Percentiles rank a stretch among this genome's conserved stretches.
Evolutionary conservation across 2,329 filamentous ascomycete species (phyloP).

Genomic region (Ilyonectria destructans): DNA sequence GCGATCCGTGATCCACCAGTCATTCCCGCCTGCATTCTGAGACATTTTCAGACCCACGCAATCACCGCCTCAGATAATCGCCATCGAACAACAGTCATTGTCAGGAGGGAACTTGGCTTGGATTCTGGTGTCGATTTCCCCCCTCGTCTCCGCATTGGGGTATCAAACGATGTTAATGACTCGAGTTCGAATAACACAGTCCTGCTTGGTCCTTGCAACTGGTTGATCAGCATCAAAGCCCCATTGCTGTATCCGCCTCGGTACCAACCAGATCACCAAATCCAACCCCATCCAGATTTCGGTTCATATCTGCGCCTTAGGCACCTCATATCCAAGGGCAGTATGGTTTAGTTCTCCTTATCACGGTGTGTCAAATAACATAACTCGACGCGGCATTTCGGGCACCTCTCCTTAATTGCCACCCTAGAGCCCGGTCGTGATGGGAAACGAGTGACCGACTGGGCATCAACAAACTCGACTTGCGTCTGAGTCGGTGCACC

Average conservation of each 20-base stretch:
- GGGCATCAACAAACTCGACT: not conserved
- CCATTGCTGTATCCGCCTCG: not conserved
- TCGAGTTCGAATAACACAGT: not conserved
- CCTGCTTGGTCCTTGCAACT: not conserved
- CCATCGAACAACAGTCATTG: not conserved
- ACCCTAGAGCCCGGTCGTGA: not conserved
- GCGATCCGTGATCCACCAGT: not conserved
- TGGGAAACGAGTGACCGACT: not conserved
- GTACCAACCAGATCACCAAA: not conserved
- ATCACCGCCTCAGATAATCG: not conserved
- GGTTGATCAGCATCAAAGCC: not conserved
- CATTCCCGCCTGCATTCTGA: not conserved
- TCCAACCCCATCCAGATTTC: conserved; percentile 2
- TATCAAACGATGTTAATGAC: no score
- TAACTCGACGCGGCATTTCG: not conserved
- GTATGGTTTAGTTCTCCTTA: not conserved
- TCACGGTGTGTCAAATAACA: not conserved
- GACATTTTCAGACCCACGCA: no score
- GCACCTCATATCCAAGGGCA: not conserved
- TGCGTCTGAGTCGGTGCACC: not conserved
- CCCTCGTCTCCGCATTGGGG: not conserved
- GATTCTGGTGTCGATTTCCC: not conserved
- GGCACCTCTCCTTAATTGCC: not conserved
- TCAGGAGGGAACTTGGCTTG: not conserved
- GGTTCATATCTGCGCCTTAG: not conserved